Evolutionary conservation across 2,329 filamentous ascomycete genomes (phyloP), one percentile per base, ranked within the genome.

Genomic region (Hypoxylon sp.): DNA sequence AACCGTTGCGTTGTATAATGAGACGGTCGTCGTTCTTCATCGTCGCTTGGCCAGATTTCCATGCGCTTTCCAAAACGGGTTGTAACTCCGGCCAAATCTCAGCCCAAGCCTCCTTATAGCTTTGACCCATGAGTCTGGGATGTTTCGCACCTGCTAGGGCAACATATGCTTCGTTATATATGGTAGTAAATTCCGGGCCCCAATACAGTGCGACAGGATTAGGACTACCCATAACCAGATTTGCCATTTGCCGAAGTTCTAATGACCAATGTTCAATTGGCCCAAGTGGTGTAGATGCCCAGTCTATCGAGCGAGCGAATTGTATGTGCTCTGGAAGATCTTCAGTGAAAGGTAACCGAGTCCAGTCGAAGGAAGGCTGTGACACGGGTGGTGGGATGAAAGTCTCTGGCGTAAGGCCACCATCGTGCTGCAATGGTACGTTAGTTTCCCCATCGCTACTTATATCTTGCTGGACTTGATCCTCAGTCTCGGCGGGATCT

Each of bases 11-110:
- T 50, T 86, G 83, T 32, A 96, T 85, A 73, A 94, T 93, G 1
- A 95, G 82, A 62, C 88, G 89, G 69, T 95, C 91, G 73, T 96
- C 93, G 70, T 94, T 90, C 77, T 94, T 95, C 91, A 94, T 93
- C 0, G 90, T 93, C 0, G 92, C 91, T 79, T 94, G 90, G 0
- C 92, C 93, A 3, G 89, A 91, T 41, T 86, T 79, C 77, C 86
- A 87, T 0, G 92, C 93, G 66, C 83, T 88, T 17, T 85, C 82
- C 69, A 96, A 92, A 0, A 92, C 85, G 1, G 89, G 89, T 69
- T 89, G 85, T 10, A 95, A 84, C 4, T 90, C 87, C 21, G 88
- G 82, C 91, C 91, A 94, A 5, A 95, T 91, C 75, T 95, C 92
- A 0, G 83, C 69, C 91, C 92, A 94, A 0, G 87, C 89, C 11